These are phyloP conservation scores for Coemansia erecta DNA, from an alignment of 192 early-diverging fungal species.

Conservation along the genomic window DNA sequence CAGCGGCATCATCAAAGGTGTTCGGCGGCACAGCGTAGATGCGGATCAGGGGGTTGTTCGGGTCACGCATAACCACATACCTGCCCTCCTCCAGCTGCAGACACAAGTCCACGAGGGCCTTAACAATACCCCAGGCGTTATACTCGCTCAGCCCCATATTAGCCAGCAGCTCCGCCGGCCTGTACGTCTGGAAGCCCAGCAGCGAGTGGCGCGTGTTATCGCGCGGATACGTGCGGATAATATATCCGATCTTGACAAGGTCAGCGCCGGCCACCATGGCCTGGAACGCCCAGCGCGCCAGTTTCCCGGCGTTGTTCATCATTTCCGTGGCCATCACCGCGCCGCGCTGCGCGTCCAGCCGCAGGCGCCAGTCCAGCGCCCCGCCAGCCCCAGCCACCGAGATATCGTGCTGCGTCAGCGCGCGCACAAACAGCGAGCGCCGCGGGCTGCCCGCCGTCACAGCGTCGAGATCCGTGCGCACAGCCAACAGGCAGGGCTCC, in stretches of 20 bases:
- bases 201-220: slow-evolving; percentile 79
- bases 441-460: slow-evolving; percentile 48
- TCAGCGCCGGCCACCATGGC: slow-evolving; percentile 84
- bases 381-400: slow-evolving; percentile 79
- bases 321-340: slow-evolving; percentile 96
- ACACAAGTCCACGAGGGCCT: slow-evolving; percentile 88
- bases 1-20: slow-evolving; percentile 58
- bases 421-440: slow-evolving; percentile 64
- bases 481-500: slow-evolving; percentile 64
- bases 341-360: slow-evolving; percentile 91
- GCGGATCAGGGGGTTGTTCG: slow-evolving; percentile 87
- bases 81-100: slow-evolving; percentile 86
- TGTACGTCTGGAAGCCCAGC: slow-evolving; percentile 79
- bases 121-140: slow-evolving; percentile 95
- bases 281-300: slow-evolving; percentile 95
- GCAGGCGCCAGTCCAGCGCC: slow-evolving; percentile 91
- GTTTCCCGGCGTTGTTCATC: slow-evolving; percentile 95
- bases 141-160: slow-evolving; percentile 85
- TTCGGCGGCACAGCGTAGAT: slow-evolving; percentile 76
- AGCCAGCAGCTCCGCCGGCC: slow-evolving; percentile 83
- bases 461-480: slow-evolving; percentile 90
- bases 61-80: slow-evolving; percentile 93
- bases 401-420: slow-evolving; percentile 93
- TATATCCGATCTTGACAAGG: slow-evolving; percentile 87
- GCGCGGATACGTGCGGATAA: slow-evolving; percentile 72